Percentiles rank a stretch among this genome's conserved stretches.
phyloP scores from a whole-genome alignment of 352 stramenopile species.

The Phytophthora pseudosyringae region DNA sequence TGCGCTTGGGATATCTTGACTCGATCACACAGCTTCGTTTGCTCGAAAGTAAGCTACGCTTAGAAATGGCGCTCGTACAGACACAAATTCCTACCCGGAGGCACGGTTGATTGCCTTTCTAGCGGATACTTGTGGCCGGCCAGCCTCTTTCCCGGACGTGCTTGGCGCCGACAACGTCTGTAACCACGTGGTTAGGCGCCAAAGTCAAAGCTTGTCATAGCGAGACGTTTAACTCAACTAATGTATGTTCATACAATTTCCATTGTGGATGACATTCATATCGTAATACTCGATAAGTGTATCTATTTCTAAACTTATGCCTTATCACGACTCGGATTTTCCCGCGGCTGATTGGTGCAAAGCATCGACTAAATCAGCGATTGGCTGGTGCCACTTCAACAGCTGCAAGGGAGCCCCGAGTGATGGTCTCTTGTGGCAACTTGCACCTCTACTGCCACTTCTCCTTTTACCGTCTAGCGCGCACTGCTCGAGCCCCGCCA shows the following conservation, averaged over 20 bases:
- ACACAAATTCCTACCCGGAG: too few relatives aligned
- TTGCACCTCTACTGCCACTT: conserved; percentile 20
- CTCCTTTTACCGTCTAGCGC: conserved; percentile 22
- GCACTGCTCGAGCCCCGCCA: not conserved
- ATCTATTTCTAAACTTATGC: conserved; percentile 8
- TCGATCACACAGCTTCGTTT: too few relatives aligned
- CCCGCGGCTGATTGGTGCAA: conserved; percentile 2
- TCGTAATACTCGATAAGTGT: conserved; percentile 8
- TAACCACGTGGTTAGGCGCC: conserved; percentile 12
- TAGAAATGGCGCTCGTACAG: too few relatives aligned
- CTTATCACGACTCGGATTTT: not conserved
- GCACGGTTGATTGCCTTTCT: not conserved
- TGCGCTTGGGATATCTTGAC: too few relatives aligned
- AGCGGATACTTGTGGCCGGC: not conserved
- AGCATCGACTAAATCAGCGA: not conserved
- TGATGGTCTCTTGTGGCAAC: conserved; percentile 21
- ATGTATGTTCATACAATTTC: too few relatives aligned
- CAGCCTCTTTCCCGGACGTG: not conserved
- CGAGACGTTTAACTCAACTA: not conserved
- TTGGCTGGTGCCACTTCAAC: conserved; percentile 10
- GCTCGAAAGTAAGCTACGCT: too few relatives aligned
- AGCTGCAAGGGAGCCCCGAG: conserved; percentile 16
- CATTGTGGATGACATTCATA: too few relatives aligned
- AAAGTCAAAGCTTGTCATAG: not conserved
- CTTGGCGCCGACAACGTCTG: conserved; percentile 4